These are phyloP conservation scores for Pichia kudriavzevii DNA, from an alignment of 1,139 yeast species.

Conservation along the genomic window DNA sequence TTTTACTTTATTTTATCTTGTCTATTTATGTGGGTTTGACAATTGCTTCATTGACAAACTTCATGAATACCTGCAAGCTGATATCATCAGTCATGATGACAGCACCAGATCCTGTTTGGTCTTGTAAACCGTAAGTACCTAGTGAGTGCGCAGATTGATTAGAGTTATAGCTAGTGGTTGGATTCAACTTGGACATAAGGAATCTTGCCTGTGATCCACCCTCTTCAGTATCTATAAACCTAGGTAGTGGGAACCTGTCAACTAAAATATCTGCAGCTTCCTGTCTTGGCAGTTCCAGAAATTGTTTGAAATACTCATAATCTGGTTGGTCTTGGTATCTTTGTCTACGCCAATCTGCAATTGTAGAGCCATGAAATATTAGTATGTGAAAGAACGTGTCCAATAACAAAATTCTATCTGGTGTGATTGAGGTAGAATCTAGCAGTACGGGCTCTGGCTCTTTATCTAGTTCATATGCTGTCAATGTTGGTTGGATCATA, in stretches of 20 bases:
- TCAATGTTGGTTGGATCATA: constrained; percentile 72
- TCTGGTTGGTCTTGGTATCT: constrained; percentile 63
- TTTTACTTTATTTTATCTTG: constrained; percentile 2
- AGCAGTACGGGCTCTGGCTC: constrained; percentile 59
- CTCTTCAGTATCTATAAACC: constrained; percentile 68
- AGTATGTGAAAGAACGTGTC: constrained; percentile 72
- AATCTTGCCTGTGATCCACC: constrained; percentile 78
- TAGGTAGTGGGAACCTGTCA: constrained; percentile 66
- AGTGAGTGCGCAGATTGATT: constrained; percentile 11
- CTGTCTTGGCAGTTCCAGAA: constrained; percentile 55
- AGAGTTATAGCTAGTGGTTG: constrained; percentile 53
- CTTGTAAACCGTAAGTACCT: constrained; percentile 22
- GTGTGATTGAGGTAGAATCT: constrained; percentile 60
- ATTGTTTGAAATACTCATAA: constrained; percentile 51
- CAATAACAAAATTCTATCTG: constrained; percentile 51
- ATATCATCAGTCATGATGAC: constrained; percentile 63
- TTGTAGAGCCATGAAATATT: constrained; percentile 59
- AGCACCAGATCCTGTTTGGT: constrained; percentile 26
- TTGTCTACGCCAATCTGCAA: constrained; percentile 63
- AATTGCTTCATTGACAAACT: constrained; percentile 37
- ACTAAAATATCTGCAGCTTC: constrained; percentile 62
- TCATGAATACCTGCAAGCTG: constrained; percentile 62
- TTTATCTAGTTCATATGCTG: constrained; percentile 54
- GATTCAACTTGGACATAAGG: constrained; percentile 66
- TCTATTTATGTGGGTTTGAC: constrained; percentile 20